These are phyloP conservation scores for Pseudocercospora crystallina DNA, from an alignment of 2,329 filamentous ascomycete genomes.

Conservation along the genomic window DNA sequence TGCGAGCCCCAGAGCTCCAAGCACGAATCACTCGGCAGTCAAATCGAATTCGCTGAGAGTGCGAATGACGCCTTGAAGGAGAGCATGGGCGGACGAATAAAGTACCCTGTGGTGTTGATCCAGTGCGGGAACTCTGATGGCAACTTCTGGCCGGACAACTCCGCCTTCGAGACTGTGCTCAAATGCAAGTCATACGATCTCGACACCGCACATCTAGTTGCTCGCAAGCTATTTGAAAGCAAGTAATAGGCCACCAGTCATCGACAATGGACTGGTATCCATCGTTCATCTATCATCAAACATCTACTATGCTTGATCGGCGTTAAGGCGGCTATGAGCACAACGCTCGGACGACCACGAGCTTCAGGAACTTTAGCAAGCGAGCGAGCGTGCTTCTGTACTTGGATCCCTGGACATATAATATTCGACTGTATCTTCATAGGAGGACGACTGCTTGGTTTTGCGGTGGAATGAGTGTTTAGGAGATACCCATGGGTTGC, in stretches of 20 bases:
- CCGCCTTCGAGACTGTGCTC: conserved; percentile 18
- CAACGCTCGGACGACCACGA: neutral
- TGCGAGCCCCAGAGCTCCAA: conserved; percentile 44
- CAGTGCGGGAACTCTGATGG: conserved; percentile 21
- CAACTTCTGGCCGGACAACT: conserved; percentile 21
- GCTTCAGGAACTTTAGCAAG: neutral
- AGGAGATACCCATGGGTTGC: conserved; percentile 10
- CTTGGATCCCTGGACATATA: neutral
- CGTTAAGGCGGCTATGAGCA: conserved; percentile 1
- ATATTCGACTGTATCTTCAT: neutral
- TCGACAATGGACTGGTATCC: neutral
- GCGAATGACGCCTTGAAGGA: conserved; percentile 17
- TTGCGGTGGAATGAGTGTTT: conserved; percentile 3
- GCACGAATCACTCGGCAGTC: conserved; percentile 19
- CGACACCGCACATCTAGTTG: conserved; percentile 21
- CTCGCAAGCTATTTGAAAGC: conserved; percentile 19
- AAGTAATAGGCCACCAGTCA: conserved; percentile 10
- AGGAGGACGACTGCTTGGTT: conserved; percentile 1
- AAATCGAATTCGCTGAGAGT: conserved; percentile 25
- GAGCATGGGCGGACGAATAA: conserved; percentile 2
- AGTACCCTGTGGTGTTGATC: conserved; percentile 17
- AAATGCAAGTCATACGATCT: conserved; percentile 17
- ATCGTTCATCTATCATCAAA: neutral
- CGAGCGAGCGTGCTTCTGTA: neutral
- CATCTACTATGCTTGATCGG: neutral